phyloP scores from a whole-genome alignment of 2,329 filamentous ascomycete genomes.

The Xylariomycetidae sp. region DNA sequence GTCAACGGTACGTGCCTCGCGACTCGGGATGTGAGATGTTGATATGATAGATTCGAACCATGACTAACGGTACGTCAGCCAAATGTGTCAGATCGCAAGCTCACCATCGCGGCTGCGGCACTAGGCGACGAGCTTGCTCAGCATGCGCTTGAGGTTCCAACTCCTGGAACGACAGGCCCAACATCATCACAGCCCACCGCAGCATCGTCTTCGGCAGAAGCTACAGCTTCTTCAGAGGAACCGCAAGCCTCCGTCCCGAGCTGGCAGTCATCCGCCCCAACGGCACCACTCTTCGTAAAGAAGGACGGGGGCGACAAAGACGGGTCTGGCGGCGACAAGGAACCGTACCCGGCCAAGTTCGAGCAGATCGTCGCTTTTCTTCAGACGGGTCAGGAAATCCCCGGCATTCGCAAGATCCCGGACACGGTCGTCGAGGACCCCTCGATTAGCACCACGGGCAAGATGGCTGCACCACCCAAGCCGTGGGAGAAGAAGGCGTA shows the following conservation, averaged over 20 bases:
- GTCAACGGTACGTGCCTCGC: conserved; percentile 11
- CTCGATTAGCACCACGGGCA: conserved; percentile 25
- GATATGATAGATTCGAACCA: neutral
- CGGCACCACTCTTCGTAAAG: conserved; percentile 24
- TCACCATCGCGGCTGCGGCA: conserved; percentile 16
- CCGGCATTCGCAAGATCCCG: conserved; percentile 70
- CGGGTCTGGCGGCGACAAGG: conserved; percentile 19
- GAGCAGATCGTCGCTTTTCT: conserved; percentile 71
- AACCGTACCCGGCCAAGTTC: conserved; percentile 67
- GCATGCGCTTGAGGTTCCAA: conserved; percentile 13
- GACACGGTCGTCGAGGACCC: conserved; percentile 62
- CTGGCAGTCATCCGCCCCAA: conserved; percentile 27
- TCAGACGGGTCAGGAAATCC: conserved; percentile 63
- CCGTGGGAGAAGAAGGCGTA: conserved; percentile 65
- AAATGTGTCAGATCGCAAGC: conserved; percentile 14
- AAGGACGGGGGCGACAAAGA: conserved; percentile 8
- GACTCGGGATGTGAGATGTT: neutral
- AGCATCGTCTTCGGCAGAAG: neutral
- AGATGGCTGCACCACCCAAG: conserved; percentile 29
- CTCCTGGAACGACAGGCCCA: conserved; percentile 4
- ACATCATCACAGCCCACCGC: neutral
- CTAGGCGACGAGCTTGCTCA: conserved; percentile 15
- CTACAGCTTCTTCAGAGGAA: conserved; percentile 6
- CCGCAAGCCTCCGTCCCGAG: conserved; percentile 18
- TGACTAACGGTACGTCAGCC: conserved; percentile 6